Conservation (phyloP, 148 eudicot species). For the Simmondsia chinensis region DNA sequence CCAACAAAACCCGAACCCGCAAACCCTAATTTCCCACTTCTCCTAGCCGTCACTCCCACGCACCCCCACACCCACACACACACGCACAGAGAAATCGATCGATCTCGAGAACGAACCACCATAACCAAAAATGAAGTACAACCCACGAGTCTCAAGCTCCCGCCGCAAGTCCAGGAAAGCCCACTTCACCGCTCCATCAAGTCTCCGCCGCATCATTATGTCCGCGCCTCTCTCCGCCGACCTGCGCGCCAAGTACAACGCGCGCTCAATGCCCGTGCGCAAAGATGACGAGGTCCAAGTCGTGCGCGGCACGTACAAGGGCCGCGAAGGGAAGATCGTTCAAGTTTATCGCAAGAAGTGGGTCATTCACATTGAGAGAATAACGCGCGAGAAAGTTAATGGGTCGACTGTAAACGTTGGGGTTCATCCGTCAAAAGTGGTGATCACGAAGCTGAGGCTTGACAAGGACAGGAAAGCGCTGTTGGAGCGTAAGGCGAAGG, state of each 20-base stretch:
- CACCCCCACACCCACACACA: no score
- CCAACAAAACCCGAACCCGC: no score
- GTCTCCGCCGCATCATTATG: slow-evolving; percentile 61
- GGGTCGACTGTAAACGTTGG: slow-evolving; percentile 68
- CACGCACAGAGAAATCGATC: no score
- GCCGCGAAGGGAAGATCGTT: slow-evolving; percentile 63
- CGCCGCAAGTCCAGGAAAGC: slow-evolving; percentile 66
- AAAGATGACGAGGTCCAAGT: slow-evolving; percentile 79
- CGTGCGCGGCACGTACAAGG: slow-evolving; percentile 61
- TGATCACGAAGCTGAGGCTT: slow-evolving; percentile 48
- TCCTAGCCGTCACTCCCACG: no score
- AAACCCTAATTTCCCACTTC: no score
- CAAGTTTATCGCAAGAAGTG: slow-evolving; percentile 69
- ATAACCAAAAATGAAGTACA: slow-evolving; percentile 65
- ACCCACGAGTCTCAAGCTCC: slow-evolving; percentile 52
- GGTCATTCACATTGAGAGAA: slow-evolving; percentile 67
- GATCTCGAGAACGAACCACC: no score
- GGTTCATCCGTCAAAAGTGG: slow-evolving; percentile 44
- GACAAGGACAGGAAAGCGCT: slow-evolving; percentile 62
- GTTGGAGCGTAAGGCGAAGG: slow-evolving; percentile 63
- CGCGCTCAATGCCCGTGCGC: slow-evolving; percentile 52
- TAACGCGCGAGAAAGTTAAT: slow-evolving; percentile 69
- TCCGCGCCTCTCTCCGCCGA: slow-evolving; percentile 52
- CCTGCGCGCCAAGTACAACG: slow-evolving; percentile 58
- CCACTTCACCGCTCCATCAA: slow-evolving; percentile 69